Conservation (phyloP, 2,329 filamentous ascomycete genomes). For the Neonectria hederae region DNA sequence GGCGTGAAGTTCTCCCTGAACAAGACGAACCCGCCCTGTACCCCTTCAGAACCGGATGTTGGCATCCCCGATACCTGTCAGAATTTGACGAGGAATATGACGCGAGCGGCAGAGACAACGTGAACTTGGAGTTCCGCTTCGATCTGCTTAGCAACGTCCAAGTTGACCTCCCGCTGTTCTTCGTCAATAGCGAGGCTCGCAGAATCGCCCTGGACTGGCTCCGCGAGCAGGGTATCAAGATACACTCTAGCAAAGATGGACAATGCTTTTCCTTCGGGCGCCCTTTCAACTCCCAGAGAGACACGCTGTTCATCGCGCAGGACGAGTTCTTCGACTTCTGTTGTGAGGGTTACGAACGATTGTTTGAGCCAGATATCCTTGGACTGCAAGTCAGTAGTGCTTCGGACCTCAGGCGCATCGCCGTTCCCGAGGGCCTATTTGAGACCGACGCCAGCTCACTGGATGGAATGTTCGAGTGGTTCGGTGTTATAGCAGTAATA, state of each 20-base stretch:
- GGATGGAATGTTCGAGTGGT: neutral
- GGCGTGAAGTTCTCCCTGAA: conserved; percentile 10
- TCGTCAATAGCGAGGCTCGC: conserved; percentile 22
- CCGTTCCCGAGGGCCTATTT: neutral
- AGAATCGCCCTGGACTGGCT: conserved; percentile 10
- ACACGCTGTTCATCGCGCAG: conserved; percentile 22
- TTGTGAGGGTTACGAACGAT: neutral
- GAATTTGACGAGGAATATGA: conserved; percentile 8
- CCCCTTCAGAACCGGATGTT: conserved; percentile 8
- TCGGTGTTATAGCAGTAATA: neutral
- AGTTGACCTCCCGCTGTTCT: neutral
- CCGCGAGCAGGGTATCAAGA: neutral
- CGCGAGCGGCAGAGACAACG: neutral
- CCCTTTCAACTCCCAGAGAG: neutral
- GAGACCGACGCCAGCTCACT: accelerated
- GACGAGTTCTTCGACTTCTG: neutral
- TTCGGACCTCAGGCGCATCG: neutral
- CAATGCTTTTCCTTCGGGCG: conserved; percentile 9
- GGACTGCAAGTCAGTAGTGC: neutral
- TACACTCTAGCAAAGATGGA: neutral
- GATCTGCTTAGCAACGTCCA: neutral
- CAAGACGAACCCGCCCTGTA: neutral
- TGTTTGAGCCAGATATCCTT: neutral
- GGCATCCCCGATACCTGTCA: conserved; percentile 1
- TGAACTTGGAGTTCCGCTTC: conserved; percentile 13